phyloP scores from a whole-genome alignment of 2,329 filamentous ascomycete species.

The Knoxdaviesia proteae region DNA sequence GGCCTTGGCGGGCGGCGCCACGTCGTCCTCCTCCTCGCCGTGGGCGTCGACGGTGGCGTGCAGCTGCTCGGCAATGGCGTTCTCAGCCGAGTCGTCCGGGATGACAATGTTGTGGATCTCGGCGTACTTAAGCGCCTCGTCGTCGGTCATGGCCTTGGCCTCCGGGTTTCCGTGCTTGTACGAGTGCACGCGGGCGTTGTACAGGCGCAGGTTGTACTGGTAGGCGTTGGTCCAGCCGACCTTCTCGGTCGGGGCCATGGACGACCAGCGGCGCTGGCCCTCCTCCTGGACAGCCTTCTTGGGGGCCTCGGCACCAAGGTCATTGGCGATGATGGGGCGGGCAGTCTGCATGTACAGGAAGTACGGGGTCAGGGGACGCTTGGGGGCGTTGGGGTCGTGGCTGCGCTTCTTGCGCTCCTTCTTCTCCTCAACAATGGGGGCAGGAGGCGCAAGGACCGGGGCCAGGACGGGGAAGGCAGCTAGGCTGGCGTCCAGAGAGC shows the following conservation, averaged over 20 bases:
- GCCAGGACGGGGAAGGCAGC: slow-evolving; percentile 24
- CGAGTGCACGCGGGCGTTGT: slow-evolving; percentile 43
- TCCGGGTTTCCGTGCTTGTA: slow-evolving; percentile 38
- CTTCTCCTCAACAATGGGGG: slow-evolving; percentile 40
- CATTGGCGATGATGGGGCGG: slow-evolving; percentile 59
- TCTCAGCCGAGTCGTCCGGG: slow-evolving; percentile 27
- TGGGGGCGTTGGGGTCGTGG: slow-evolving; percentile 82
- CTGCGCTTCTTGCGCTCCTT: slow-evolving; percentile 79
- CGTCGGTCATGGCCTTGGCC: slow-evolving; percentile 39
- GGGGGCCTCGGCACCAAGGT: slow-evolving; percentile 53
- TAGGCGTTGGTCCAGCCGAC: slow-evolving; percentile 44
- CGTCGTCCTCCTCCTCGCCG: slow-evolving; percentile 21
- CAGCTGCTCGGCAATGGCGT: slow-evolving; percentile 38
- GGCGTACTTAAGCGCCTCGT: slow-evolving; percentile 39
- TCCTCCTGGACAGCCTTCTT: slow-evolving; percentile 79
- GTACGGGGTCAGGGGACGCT: slow-evolving; percentile 83
- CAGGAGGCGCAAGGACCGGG: slow-evolving; percentile 14
- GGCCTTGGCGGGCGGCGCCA: slow-evolving; percentile 25
- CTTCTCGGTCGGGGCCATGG: slow-evolving; percentile 58
- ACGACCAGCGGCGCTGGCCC: slow-evolving; percentile 67
- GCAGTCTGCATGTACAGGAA: slow-evolving; percentile 88
- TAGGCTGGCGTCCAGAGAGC: slow-evolving; percentile 30
- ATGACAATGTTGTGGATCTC: slow-evolving; percentile 34
- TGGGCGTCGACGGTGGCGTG: slow-evolving; percentile 17
- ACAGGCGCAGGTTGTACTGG: slow-evolving; percentile 44